These are phyloP conservation scores for Cadophora luteo-olivacea DNA, from an alignment of 2,329 filamentous ascomycete species.

Conservation along the genomic window DNA sequence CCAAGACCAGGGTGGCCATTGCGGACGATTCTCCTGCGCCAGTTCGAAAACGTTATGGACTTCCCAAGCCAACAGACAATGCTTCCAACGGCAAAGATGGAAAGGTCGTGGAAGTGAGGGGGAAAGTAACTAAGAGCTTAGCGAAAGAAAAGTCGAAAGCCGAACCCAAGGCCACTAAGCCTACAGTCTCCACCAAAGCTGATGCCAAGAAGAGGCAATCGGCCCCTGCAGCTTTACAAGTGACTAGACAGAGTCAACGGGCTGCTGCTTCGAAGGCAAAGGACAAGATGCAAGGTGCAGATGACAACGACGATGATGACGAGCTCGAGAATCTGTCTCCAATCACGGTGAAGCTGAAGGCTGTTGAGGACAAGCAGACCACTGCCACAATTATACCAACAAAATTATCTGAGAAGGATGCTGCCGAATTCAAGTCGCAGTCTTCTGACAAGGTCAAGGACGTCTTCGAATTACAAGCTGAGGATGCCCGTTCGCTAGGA, in stretches of 20 bases:
- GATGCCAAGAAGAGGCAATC: slow-evolving; percentile 23
- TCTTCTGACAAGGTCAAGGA: background rate
- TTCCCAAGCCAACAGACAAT: background rate
- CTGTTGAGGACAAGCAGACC: background rate
- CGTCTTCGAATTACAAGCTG: slow-evolving; percentile 3
- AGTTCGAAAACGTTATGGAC: background rate
- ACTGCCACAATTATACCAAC: background rate
- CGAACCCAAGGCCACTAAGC: background rate
- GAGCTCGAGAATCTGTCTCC: background rate
- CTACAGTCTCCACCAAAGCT: background rate
- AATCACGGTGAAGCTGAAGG: background rate
- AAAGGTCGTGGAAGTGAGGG: background rate
- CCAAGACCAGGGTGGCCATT: background rate
- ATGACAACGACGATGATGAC: slow-evolving; percentile 14
- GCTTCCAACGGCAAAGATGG: background rate
- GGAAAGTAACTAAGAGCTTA: background rate
- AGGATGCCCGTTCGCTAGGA: slow-evolving; percentile 2
- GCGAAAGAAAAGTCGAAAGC: background rate
- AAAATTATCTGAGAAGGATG: background rate
- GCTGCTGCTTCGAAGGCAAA: slow-evolving; percentile 25
- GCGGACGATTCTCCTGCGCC: background rate
- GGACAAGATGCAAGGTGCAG: slow-evolving; percentile 14
- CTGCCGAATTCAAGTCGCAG: background rate
- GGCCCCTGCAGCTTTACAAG: slow-evolving; percentile 17
- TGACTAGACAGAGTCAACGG: slow-evolving; percentile 22